phyloP scores from a whole-genome alignment of 2,329 filamentous ascomycete genomes.

The Cladophialophora chaetospira region DNA sequence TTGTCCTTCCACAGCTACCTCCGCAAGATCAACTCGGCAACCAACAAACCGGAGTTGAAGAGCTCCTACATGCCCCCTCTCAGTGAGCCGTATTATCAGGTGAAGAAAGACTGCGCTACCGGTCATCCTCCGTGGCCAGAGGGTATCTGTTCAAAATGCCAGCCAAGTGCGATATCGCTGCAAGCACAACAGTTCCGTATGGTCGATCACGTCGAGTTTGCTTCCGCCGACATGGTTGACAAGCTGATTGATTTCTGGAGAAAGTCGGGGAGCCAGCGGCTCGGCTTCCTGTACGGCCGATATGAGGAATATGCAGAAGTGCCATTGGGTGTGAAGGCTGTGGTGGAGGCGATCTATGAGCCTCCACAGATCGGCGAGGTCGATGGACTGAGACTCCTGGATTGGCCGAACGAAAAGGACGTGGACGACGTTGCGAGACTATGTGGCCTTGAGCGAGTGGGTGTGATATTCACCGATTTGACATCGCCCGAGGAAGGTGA shows the following conservation, averaged over 20 bases:
- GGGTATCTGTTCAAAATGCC: conserved; percentile 97
- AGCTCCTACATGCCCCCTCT: conserved; percentile 96
- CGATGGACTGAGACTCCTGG: conserved; percentile 81
- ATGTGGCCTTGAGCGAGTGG: conserved; percentile 85
- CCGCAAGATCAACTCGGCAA: conserved; percentile 91
- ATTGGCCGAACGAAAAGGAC: conserved; percentile 82
- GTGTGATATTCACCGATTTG: conserved; percentile 93
- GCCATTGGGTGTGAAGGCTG: conserved; percentile 88
- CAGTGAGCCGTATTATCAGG: conserved; percentile 87
- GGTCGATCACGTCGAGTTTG: conserved; percentile 98
- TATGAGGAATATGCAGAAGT: conserved; percentile 92
- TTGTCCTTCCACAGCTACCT: conserved; percentile 93
- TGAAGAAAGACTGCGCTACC: conserved; percentile 84
- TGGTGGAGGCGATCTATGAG: conserved; percentile 97
- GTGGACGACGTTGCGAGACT: conserved; percentile 77
- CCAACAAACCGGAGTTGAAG: conserved; percentile 91
- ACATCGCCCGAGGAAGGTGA: conserved; percentile 78
- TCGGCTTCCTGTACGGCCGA: conserved; percentile 88
- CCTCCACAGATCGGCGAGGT: conserved; percentile 86
- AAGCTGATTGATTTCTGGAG: conserved; percentile 92
- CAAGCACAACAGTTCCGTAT: conserved; percentile 93
- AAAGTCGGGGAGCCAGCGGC: conserved; percentile 75
- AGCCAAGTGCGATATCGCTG: conserved; percentile 92
- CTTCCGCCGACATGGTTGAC: conserved; percentile 80
- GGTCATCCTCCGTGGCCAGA: conserved; percentile 93